These are phyloP conservation scores for Thraustotheca clavata DNA, from an alignment of 352 stramenopile species.

Conservation along the genomic window DNA sequence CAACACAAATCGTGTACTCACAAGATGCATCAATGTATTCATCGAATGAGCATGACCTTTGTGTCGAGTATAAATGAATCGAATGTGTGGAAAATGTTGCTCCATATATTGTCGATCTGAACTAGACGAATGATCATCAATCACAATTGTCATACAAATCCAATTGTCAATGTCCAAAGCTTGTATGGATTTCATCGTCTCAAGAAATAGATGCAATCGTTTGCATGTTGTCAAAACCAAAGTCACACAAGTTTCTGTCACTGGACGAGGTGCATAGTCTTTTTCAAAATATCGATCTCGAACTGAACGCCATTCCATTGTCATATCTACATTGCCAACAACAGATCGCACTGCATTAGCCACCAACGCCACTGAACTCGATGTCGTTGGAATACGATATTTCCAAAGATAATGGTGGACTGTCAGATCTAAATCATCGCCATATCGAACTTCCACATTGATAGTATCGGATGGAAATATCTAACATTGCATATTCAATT, in stretches of 20 bases:
- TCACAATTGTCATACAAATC: conserved; percentile 40
- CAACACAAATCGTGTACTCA: conserved; percentile 36
- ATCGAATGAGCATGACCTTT: conserved; percentile 43
- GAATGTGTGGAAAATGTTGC: conserved; percentile 26
- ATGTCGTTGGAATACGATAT: neutral
- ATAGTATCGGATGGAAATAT: conserved; percentile 19
- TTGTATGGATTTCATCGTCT: conserved; percentile 28
- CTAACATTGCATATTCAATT: conserved; percentile 30
- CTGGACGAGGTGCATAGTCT: neutral
- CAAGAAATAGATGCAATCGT: conserved; percentile 35
- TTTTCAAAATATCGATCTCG: neutral
- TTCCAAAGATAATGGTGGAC: neutral
- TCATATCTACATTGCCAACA: conserved; percentile 21
- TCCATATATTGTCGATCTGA: conserved; percentile 34
- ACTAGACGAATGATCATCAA: conserved; percentile 44
- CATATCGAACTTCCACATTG: neutral
- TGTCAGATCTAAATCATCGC: conserved; percentile 3
- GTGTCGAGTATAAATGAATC: conserved; percentile 31
- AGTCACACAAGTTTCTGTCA: conserved; percentile 25
- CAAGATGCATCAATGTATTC: conserved; percentile 29
- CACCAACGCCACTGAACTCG: neutral
- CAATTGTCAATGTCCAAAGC: conserved; percentile 20
- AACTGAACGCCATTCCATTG: conserved; percentile 23
- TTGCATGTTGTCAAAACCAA: conserved; percentile 57
- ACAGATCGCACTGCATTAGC: neutral